Conservation (phyloP, 2,329 filamentous ascomycete genomes). For the Thermothelomyces thermophilus region DNA sequence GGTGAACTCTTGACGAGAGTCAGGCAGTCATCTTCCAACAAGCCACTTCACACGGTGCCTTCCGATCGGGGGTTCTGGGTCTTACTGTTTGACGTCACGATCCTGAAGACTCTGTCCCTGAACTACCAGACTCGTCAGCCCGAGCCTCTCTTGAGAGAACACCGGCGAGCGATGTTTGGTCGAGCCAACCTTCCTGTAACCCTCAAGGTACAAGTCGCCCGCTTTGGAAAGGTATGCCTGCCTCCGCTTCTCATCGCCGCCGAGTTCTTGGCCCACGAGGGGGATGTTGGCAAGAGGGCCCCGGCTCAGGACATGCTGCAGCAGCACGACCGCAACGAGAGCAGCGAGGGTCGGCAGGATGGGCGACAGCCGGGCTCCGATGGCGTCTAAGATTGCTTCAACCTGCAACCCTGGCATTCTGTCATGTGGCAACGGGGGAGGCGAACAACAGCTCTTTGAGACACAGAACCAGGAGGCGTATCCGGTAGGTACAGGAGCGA, state of each 20-base stretch:
- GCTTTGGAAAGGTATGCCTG: constrained; percentile 24
- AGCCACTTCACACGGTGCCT: too few relatives aligned
- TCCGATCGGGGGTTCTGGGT: too few relatives aligned
- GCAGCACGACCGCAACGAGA: constrained; percentile 16
- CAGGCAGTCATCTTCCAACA: neutral
- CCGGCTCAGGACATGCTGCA: constrained; percentile 17
- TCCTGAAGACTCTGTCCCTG: constrained; percentile 27
- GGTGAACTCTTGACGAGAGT: constrained; percentile 15
- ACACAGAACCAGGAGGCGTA: too few relatives aligned
- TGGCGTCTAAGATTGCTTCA: neutral
- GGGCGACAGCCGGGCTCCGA: constrained; percentile 18
- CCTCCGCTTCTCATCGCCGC: constrained; percentile 25
- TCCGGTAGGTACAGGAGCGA: too few relatives aligned
- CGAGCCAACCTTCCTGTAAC: constrained; percentile 27
- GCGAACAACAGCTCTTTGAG: neutral
- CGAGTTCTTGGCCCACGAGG: constrained; percentile 25
- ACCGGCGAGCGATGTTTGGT: neutral
- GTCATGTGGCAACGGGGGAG: neutral
- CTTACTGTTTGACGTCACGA: constrained; percentile 26
- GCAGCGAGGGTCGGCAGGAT: constrained; percentile 16
- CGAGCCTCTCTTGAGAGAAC: too few relatives aligned
- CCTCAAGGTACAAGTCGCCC: constrained; percentile 25
- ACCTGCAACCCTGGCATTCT: constrained; percentile 15
- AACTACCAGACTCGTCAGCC: constrained; percentile 22
- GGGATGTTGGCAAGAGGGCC: constrained; percentile 25